These are phyloP conservation scores for Haplosporangium sp. DNA, from an alignment of 371 early-diverging fungal species.

Conservation along the genomic window DNA sequence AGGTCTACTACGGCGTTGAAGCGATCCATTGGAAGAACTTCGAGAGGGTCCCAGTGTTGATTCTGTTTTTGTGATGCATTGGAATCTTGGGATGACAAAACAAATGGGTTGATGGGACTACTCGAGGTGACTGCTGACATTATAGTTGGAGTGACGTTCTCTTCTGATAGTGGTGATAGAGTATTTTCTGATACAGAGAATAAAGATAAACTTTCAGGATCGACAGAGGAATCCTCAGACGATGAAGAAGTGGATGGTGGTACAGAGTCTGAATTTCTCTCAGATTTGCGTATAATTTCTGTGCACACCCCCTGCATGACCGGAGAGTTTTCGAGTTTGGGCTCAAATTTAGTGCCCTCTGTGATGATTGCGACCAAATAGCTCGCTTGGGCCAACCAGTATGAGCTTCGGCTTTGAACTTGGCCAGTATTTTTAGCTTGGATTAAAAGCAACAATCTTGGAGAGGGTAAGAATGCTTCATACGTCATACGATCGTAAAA, in stretches of 20 bases:
- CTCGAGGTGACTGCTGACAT: neutral
- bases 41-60: neutral
- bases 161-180: neutral
- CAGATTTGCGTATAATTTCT: slow-evolving; percentile 11
- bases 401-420: slow-evolving; percentile 26
- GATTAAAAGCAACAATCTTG: neutral
- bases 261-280: neutral
- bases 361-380: slow-evolving; percentile 31
- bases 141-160: neutral
- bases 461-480: slow-evolving; percentile 12
- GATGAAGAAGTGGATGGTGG: neutral
- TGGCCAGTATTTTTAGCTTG: slow-evolving; percentile 14
- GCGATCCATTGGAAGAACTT: slow-evolving; percentile 29
- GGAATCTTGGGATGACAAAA: neutral
- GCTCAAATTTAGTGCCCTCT: slow-evolving; percentile 31
- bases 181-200: neutral
- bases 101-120: neutral
- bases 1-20: slow-evolving; percentile 36
- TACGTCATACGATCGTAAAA: slow-evolving; percentile 21
- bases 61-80: neutral
- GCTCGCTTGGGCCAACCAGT: slow-evolving; percentile 41
- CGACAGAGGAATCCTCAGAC: neutral
- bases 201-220: neutral
- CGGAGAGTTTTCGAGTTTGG: slow-evolving; percentile 7
- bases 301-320: slow-evolving; percentile 8